These are phyloP conservation scores for Breynia disticha DNA, from an alignment of 441 rosid species.

Conservation along the genomic window DNA sequence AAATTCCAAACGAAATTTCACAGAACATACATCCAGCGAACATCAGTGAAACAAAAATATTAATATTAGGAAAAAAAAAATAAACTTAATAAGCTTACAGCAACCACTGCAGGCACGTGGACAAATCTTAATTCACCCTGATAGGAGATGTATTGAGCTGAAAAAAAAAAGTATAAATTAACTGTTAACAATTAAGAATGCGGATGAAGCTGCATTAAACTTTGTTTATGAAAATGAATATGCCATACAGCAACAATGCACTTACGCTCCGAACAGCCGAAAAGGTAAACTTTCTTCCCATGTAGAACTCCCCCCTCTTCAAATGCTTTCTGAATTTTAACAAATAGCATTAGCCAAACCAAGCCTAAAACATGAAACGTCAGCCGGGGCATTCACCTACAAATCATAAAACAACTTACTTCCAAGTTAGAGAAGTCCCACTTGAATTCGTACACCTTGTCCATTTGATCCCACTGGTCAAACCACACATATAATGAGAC, in stretches of 20 bases:
- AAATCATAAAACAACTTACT: conserved; percentile 37
- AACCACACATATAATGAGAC: conserved; percentile 2
- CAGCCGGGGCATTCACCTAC: conserved; percentile 4
- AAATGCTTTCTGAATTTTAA: conserved; percentile 58
- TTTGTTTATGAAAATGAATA: too few species aligned
- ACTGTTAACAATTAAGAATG: background rate
- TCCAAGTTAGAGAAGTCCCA: conserved; percentile 89
- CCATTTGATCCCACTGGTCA: conserved; percentile 94
- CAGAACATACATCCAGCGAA: background rate
- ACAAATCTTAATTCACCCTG: conserved; percentile 41
- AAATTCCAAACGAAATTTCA: background rate
- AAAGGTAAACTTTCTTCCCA: conserved; percentile 73
- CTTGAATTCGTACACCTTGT: conserved; percentile 53
- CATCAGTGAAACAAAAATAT: background rate
- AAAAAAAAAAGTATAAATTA: conserved; percentile 15
- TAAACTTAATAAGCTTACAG: conserved; percentile 46
- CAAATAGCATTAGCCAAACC: conserved; percentile 3
- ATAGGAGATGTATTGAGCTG: conserved; percentile 80
- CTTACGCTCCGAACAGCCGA: conserved; percentile 97
- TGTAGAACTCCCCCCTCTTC: conserved; percentile 81
- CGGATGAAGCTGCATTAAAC: background rate
- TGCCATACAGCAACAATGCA: background rate
- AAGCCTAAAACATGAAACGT: background rate
- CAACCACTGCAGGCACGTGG: conserved; percentile 71
- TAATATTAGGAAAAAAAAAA: background rate